A percentile compares a stretch with the other conserved stretches of the same genome.
These are phyloP conservation scores for Termitomyces bulborhizus DNA, from an alignment of 768 basidiomycete species.

Conservation along the genomic window DNA sequence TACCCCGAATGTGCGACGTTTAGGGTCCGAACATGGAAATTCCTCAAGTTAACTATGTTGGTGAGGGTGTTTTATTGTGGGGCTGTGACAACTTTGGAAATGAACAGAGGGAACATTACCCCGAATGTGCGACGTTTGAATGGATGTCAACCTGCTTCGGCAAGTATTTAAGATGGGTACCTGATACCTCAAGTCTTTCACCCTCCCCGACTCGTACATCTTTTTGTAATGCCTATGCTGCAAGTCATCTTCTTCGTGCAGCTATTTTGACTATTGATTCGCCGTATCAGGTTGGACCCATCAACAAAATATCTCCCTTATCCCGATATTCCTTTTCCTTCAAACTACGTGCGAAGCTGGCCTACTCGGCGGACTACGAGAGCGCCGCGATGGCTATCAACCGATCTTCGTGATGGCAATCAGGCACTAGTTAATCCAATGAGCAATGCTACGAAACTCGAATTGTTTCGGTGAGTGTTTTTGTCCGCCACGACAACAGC, in stretches of 20 bases:
- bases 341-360: slow-evolving; percentile 56
- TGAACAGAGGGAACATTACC: not conserved
- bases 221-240: slow-evolving; percentile 41
- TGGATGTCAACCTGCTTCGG: not conserved
- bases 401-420: slow-evolving; percentile 81
- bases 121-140: not conserved
- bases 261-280: not conserved
- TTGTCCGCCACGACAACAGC: not conserved
- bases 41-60: not conserved
- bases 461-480: slow-evolving; percentile 36
- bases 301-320: slow-evolving; percentile 70
- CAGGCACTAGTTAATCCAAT: slow-evolving; percentile 82
- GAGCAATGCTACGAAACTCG: slow-evolving; percentile 57
- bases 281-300: slow-evolving; percentile 45
- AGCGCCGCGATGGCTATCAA: slow-evolving; percentile 77
- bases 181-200: not conserved
- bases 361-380: slow-evolving; percentile 54
- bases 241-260: slow-evolving; percentile 17
- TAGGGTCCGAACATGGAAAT: not conserved
- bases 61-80: not conserved
- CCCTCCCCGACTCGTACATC: not conserved
- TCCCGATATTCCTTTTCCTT: slow-evolving; percentile 48
- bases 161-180: slow-evolving; percentile 7
- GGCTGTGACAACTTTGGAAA: not conserved
- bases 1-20: not conserved